Percentiles rank a stretch among this genome's conserved stretches.
Conservation (phyloP, 2,329 filamentous ascomycete species). For the Verruconis gallopava region DNA sequence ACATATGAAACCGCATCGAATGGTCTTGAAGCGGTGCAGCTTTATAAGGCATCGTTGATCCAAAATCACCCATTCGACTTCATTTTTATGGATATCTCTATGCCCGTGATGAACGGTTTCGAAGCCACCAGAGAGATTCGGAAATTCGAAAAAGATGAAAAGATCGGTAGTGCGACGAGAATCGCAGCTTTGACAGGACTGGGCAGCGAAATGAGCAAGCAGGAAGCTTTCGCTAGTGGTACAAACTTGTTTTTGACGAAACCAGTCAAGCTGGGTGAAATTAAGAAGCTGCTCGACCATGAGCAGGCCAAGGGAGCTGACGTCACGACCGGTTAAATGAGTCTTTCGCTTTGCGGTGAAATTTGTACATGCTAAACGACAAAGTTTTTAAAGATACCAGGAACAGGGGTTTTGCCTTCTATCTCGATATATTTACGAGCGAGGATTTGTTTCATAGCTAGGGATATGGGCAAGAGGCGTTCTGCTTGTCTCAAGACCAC, state of each 20-base stretch:
- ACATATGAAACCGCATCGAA: constrained; percentile 21
- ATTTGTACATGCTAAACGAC: too few species aligned
- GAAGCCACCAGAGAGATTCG: constrained; percentile 37
- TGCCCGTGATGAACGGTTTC: constrained; percentile 43
- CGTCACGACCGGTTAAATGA: too few species aligned
- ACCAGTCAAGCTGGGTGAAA: constrained; percentile 18
- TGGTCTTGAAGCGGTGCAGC: constrained; percentile 24
- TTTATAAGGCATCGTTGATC: constrained; percentile 14
- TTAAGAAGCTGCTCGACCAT: constrained; percentile 10
- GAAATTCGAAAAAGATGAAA: constrained; percentile 32
- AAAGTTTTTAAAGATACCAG: too few species aligned
- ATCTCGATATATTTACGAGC: too few species aligned
- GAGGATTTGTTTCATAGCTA: too few species aligned
- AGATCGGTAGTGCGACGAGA: not conserved
- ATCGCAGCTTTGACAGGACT: constrained; percentile 22
- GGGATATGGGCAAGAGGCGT: too few species aligned
- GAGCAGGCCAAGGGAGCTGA: not conserved
- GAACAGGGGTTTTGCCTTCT: too few species aligned
- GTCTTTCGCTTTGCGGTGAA: too few species aligned
- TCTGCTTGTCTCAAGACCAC: too few species aligned
- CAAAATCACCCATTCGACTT: constrained; percentile 4
- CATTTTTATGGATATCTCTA: constrained; percentile 38
- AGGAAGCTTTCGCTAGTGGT: constrained; percentile 20
- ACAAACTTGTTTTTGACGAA: constrained; percentile 23
- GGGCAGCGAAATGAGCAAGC: constrained; percentile 15